Evolutionary conservation across 495 filamentous ascomycete genomes (phyloP).

Genomic region (Lophiotrema nucula): DNA sequence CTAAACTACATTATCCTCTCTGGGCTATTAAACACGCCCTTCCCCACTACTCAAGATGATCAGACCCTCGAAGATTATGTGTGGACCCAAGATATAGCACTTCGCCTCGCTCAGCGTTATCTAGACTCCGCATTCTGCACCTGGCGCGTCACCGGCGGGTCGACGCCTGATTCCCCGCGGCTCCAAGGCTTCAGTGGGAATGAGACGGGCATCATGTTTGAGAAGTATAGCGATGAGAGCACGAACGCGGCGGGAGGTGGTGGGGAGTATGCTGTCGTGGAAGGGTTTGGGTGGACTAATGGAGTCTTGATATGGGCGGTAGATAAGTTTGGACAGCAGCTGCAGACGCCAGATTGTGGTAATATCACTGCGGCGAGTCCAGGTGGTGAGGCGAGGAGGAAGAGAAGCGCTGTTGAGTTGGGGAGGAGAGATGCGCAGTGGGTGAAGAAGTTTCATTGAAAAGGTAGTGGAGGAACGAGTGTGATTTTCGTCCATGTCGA

Average conservation of each 20-base stretch:
- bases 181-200: conserved; percentile 9
- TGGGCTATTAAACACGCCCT: conserved; percentile 34
- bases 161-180: conserved; percentile 18
- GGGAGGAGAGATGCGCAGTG: conserved; percentile 26
- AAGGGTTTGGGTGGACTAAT: conserved; percentile 39
- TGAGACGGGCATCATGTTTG: conserved; percentile 34
- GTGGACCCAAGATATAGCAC: conserved; percentile 28
- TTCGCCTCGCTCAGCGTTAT: conserved; percentile 35
- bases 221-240: conserved; percentile 32
- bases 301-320: conserved; percentile 36
- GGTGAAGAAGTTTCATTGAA: conserved; percentile 32
- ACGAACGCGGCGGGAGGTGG: conserved; percentile 33
- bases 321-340: conserved; percentile 31
- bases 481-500: too few relatives aligned
- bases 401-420: conserved; percentile 27
- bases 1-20: conserved; percentile 34
- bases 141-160: conserved; percentile 35
- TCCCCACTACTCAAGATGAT: not conserved
- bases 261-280: conserved; percentile 36
- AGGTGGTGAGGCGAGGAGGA: conserved; percentile 1
- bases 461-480: too few relatives aligned
- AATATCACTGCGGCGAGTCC: conserved; percentile 25
- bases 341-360: conserved; percentile 34
- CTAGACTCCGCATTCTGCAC: conserved; percentile 37
- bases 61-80: conserved; percentile 26